Evolutionary conservation across 176 grass and related monocot genomes (phyloP).

Genomic region (Carex pumila): DNA sequence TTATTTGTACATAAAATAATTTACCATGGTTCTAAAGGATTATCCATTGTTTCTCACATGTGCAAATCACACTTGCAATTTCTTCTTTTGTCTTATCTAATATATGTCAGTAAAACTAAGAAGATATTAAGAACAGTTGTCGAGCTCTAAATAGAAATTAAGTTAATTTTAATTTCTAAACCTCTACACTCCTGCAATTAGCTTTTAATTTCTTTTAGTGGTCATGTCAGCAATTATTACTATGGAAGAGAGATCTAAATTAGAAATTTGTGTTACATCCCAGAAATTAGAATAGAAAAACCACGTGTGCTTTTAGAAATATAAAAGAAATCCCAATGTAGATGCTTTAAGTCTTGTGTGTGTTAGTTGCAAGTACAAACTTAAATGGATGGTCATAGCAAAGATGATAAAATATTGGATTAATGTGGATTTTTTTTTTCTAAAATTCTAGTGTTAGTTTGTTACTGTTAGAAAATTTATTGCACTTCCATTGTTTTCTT

Average conservation of each 20-base stretch:
- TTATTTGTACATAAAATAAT: neutral
- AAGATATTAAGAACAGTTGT: no score
- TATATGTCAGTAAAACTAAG: no score
- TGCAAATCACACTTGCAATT: neutral
- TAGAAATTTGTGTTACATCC: no score
- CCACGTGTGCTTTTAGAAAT: no score
- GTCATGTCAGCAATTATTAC: no score
- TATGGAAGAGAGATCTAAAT: no score
- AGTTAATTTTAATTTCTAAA: no score
- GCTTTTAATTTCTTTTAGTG: no score
- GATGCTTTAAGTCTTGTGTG: neutral
- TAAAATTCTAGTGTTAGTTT: neutral
- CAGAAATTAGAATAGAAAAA: no score
- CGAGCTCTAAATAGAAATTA: no score
- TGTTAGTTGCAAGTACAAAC: neutral
- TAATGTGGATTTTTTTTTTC: neutral
- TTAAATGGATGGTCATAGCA: neutral
- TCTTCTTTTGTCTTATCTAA: neutral
- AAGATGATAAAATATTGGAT: neutral
- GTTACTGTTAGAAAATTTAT: neutral
- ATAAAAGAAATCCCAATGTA: no score
- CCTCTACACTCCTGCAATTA: no score
- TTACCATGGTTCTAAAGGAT: neutral
- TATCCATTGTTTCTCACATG: neutral
- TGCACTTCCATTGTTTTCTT: neutral